Evolutionary conservation across 306 rosid genomes (phyloP).

Genomic region (Chamaecrista fasciculata): DNA sequence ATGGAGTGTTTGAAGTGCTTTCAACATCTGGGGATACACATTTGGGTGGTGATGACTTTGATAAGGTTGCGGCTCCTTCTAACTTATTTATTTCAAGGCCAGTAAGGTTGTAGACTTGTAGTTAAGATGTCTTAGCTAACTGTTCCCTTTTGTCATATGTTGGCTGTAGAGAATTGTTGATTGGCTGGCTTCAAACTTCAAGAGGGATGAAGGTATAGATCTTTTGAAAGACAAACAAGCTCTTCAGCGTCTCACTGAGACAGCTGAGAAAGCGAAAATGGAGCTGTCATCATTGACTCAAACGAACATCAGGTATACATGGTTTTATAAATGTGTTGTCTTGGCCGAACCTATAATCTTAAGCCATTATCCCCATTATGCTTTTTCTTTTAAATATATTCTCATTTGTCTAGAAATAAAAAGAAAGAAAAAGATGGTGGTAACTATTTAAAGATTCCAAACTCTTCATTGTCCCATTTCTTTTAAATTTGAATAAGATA

Average conservation of each 20-base stretch:
- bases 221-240: constrained; percentile 94
- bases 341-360: not conserved
- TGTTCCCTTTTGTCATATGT: not conserved
- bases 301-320: constrained; percentile 70
- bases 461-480: not conserved
- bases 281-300: constrained; percentile 91
- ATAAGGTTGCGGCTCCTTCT: constrained; percentile 52
- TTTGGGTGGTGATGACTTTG: constrained; percentile 97
- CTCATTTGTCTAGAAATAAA: too few relatives aligned
- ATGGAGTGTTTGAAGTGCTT: constrained; percentile 93
- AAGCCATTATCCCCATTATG: too few relatives aligned
- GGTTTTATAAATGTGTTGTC: not conserved
- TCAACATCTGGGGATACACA: constrained; percentile 97
- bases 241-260: constrained; percentile 92
- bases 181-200: constrained; percentile 74
- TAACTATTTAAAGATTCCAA: not conserved
- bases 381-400: too few relatives aligned
- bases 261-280: constrained; percentile 97
- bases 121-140: not conserved
- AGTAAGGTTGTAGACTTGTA: not conserved
- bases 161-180: constrained; percentile 79
- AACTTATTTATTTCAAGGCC: not conserved
- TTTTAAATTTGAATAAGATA: too few relatives aligned
- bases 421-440: too few relatives aligned
- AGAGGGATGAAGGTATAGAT: constrained; percentile 84